Conservation (phyloP, 805 yeast species). For the Hanseniaspora meyeri region DNA sequence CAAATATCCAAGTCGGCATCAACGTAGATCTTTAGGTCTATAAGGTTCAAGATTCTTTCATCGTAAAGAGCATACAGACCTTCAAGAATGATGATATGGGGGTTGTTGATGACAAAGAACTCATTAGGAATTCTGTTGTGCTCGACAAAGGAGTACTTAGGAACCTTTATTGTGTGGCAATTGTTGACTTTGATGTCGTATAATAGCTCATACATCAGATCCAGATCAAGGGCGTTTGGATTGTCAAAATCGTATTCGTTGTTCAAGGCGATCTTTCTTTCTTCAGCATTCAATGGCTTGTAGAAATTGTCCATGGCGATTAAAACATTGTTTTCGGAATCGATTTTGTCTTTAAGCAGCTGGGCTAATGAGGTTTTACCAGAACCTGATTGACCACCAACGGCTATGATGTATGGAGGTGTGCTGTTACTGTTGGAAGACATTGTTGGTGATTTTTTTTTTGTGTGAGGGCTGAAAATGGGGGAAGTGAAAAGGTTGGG, state of each 20-base stretch:
- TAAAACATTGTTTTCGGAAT: conserved; percentile 90
- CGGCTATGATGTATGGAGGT: conserved; percentile 74
- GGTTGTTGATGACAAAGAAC: conserved; percentile 74
- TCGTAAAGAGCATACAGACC: conserved; percentile 79
- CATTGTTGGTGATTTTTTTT: not conserved
- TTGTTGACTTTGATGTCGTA: conserved; percentile 57
- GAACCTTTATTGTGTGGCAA: conserved; percentile 40
- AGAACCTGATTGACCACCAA: conserved; percentile 77
- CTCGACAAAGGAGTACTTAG: conserved; percentile 54
- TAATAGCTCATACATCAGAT: conserved; percentile 52
- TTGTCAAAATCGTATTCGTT: conserved; percentile 76
- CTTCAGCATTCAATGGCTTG: conserved; percentile 53
- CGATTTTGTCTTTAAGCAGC: conserved; percentile 57
- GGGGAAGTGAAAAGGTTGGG: not conserved
- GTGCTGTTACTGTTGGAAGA: not conserved
- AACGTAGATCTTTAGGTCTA: conserved; percentile 81
- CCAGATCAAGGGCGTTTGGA: conserved; percentile 76
- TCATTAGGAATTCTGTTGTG: conserved; percentile 54
- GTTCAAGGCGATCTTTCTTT: conserved; percentile 49
- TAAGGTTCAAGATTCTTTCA: conserved; percentile 51
- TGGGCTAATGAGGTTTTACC: conserved; percentile 92
- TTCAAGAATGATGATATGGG: conserved; percentile 83
- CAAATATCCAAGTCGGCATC: conserved; percentile 92
- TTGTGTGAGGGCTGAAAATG: no score
- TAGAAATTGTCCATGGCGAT: conserved; percentile 86